Conservation (phyloP, 345 rosid genomes). For the Aquilaria yunnanensis region DNA sequence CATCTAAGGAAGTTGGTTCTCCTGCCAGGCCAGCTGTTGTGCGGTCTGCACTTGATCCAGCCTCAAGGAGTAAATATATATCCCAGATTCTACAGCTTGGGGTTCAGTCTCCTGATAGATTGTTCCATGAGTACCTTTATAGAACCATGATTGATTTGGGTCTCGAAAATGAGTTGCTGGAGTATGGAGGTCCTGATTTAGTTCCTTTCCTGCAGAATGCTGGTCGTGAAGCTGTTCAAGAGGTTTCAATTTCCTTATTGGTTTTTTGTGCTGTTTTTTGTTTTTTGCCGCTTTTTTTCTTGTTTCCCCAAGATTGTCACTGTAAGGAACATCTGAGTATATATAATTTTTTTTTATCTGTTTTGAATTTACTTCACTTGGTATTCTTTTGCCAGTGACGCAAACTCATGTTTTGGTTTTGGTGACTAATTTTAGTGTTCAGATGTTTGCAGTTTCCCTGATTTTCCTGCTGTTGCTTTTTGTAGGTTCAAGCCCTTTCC, state of each 20-base stretch:
- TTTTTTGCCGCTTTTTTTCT: constrained; percentile 5
- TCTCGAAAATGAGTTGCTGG: constrained; percentile 88
- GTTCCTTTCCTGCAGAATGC: constrained; percentile 90
- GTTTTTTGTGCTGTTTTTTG: not conserved
- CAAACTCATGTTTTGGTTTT: constrained; percentile 1
- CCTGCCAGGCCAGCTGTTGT: constrained; percentile 41
- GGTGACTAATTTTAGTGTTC: too few relatives aligned
- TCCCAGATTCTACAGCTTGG: constrained; percentile 96
- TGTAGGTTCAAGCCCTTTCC: constrained; percentile 54
- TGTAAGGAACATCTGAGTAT: not conserved
- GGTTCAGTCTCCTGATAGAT: constrained; percentile 84
- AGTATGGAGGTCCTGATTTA: constrained; percentile 97
- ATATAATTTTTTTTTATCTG: not conserved
- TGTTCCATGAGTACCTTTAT: constrained; percentile 85
- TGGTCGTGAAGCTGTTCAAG: constrained; percentile 55
- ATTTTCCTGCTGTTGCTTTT: constrained; percentile 6
- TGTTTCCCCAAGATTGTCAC: too few relatives aligned
- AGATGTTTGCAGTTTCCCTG: not conserved
- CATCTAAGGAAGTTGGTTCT: constrained; percentile 48
- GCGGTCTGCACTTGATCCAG: constrained; percentile 56
- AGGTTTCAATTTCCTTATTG: constrained; percentile 35
- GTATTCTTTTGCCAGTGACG: not conserved
- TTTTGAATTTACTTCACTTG: constrained; percentile 1
- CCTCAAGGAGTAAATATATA: constrained; percentile 67
- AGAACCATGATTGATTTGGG: constrained; percentile 78